Percentiles rank a stretch among this genome's conserved stretches.
phyloP scores from a whole-genome alignment of 2,329 filamentous ascomycete species.

The Phaeosphaeriaceae sp. region DNA sequence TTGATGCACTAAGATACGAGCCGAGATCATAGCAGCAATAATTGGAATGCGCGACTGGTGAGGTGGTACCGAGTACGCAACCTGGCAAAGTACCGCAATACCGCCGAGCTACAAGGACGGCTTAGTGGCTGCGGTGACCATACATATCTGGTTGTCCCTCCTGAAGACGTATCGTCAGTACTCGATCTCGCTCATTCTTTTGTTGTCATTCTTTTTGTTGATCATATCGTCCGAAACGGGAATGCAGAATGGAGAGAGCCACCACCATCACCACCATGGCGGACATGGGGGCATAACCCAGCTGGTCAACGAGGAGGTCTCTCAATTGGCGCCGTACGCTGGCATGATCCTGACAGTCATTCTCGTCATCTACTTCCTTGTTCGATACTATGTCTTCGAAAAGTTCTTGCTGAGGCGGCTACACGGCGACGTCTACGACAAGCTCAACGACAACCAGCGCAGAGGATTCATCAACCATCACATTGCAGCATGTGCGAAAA shows the following conservation, averaged over 20 bases:
- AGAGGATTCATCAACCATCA: conserved; percentile 58
- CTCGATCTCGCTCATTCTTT: background rate
- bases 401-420: conserved; percentile 41
- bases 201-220: background rate
- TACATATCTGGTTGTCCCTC: background rate
- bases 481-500: conserved; percentile 53
- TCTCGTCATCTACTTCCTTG: conserved; percentile 22
- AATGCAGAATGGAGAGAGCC: background rate
- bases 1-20: background rate
- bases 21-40: background rate
- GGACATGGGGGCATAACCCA: background rate
- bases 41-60: background rate
- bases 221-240: background rate
- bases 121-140: background rate
- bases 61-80: background rate
- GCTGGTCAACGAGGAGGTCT: conserved; percentile 15
- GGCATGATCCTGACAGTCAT: conserved; percentile 32
- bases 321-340: conserved; percentile 25
- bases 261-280: background rate
- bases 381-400: conserved; percentile 50
- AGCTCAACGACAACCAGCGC: conserved; percentile 46
- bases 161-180: background rate
- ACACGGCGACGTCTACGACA: conserved; percentile 47
- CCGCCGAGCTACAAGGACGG: background rate
- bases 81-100: background rate